Base-by-base conservation (phyloP, 805 yeast species). In the Saccharomycopsis capsularis region DNA sequence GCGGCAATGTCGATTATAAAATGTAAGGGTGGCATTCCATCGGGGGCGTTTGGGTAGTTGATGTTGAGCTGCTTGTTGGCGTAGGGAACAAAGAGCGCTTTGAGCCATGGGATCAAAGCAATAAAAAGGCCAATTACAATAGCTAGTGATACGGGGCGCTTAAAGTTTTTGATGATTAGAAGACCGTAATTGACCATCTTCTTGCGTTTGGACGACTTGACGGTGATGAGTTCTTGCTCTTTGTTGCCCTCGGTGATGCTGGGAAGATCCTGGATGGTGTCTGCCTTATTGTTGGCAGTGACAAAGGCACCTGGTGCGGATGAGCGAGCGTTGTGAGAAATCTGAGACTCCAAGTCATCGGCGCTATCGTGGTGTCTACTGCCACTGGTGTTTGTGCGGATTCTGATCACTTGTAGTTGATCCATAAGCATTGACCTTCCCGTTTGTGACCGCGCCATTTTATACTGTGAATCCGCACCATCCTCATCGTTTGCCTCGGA, bases 71-170 rank as follows among this genome's bases (percentile, higher is more conserved):
- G 63, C 27, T 72, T 73, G 40, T 65, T 67, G 1, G 60, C 52
- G 3, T 76, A 71, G 1, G 62, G 62, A 13, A 80, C 82, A 59
- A 87, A 87, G 15, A 87, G 68, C 0, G 90, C 85, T 56, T 82
- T 81, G 3, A 84, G 75, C 76, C 96, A 93, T 1, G 97, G 96
- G 21, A 93, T 76, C 83, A 91, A 85, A 3, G 93, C 78, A 18
- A 87, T 69, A 1, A 71, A 68, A 40, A 91, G 67, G 0, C 90
- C 76, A 0, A 79, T 40, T 9, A 89, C 73, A 22, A 89, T 73
- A 1, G 95, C 68, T 24, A 85, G 54, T 1, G 95, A 81, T 30
- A 81, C 80, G 1, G 97, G 97, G 46, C 87, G 75, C 42, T 70
- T 59, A 56, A 83, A 77, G 61, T 82, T 85, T 50, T 76, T 74